These are phyloP conservation scores for Amaranthus palmeri DNA, from an alignment of 148 eudicot species.

Conservation along the genomic window DNA sequence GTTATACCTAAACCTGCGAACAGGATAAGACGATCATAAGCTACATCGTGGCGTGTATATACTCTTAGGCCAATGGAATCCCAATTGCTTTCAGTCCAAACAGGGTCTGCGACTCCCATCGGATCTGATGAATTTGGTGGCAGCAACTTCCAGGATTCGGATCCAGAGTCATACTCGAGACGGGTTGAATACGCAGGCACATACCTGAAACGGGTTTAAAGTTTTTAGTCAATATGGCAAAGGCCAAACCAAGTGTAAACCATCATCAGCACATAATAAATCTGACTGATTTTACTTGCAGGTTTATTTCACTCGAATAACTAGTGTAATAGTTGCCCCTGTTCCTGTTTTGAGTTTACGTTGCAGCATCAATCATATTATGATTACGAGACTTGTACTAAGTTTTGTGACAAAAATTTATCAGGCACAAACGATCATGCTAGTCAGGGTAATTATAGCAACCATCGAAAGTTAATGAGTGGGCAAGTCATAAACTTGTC, in stretches of 20 bases:
- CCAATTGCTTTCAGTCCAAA: conserved; percentile 99
- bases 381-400: background rate
- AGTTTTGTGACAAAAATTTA: background rate
- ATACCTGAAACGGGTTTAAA: conserved; percentile 46
- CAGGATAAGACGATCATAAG: conserved; percentile 57
- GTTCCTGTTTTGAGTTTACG: background rate
- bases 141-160: conserved; percentile 65
- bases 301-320: background rate
- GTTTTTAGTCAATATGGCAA: background rate
- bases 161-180: conserved; percentile 63
- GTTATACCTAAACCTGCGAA: conserved; percentile 61
- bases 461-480: no score
- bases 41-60: conserved; percentile 47
- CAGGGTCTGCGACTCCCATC: conserved; percentile 60
- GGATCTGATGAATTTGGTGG: conserved; percentile 64
- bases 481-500: no score
- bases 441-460: no score
- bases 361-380: background rate
- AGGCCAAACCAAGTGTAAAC: background rate
- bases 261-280: background rate
- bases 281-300: background rate
- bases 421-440: background rate
- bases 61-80: conserved; percentile 49
- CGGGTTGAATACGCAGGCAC: conserved; percentile 90
- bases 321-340: background rate